Base-by-base conservation (phyloP, 192 early-diverging fungal species). In the Thoreauomyces humboldtii region DNA sequence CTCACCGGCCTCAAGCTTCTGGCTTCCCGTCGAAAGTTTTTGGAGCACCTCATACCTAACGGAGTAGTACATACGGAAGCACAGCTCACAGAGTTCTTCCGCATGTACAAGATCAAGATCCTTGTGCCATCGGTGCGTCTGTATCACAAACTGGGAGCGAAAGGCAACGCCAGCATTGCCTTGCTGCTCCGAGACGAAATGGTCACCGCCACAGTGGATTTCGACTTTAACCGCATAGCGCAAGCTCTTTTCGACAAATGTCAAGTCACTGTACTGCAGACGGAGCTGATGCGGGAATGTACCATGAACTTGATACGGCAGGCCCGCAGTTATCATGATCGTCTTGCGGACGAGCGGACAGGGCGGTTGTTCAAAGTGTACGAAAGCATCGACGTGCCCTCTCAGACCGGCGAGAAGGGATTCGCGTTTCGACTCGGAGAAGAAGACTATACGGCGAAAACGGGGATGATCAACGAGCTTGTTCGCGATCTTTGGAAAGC, bases 311-410 rank as follows among this genome's bases (percentile, higher is more conserved):
- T 77, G 2, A 24, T 81, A 12, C 25, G 44, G 17, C 63, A 70
- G 31, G 76, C 78, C 0, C 65, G 69, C 55, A 47, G 35, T 4
- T 75, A 72, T 55, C 70, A 65, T 47, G 75, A 69, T 22, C 69
- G 61, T n/a, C 64, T 84, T 17, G 29, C 71, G 3, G 82, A 84
- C 53, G 82, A 84, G 48, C 55, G 79, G 12, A 78, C 54, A 9
- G 82, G 82, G 2, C 66, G 76, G 22, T 61, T 81, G 42, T 84
- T 84, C 54, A 74, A 75, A 50, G 44, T 63, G 0, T 73, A 79
- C 35, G 82, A 78, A 2, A 56, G 31, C 29, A 51, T 77, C 28
- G 74, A 74, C 21, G 58, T 77, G 2, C 71, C 65, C n/a, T 67
- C 74, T 12, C 5, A 32, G 0, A 62, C 72, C 7, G 79, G 72